These are phyloP conservation scores for Penicillium cosmopolitanum DNA, from an alignment of 495 filamentous ascomycete genomes.

Conservation along the genomic window DNA sequence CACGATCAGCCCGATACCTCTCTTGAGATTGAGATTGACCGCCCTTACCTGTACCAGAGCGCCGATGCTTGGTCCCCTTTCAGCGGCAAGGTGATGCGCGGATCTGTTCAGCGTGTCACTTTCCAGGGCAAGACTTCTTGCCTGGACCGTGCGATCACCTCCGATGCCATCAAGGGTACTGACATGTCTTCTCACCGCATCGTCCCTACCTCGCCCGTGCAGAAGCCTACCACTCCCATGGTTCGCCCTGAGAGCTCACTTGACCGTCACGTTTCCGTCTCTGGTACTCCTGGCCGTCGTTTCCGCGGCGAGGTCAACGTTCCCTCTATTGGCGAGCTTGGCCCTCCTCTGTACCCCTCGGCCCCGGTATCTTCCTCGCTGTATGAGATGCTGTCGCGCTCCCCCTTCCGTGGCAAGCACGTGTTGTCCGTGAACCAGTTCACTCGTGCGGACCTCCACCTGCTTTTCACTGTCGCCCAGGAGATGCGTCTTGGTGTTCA, in stretches of 20 bases:
- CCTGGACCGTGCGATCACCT: constrained; percentile 68
- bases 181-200: constrained; percentile 78
- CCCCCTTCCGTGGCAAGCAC: constrained; percentile 82
- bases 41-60: constrained; percentile 63
- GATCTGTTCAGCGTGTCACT: constrained; percentile 74
- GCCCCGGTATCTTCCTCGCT: constrained; percentile 60
- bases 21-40: constrained; percentile 75
- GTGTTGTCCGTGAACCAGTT: constrained; percentile 91
- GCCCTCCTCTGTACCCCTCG: constrained; percentile 52
- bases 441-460: constrained; percentile 80
- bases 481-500: constrained; percentile 95
- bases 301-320: constrained; percentile 31
- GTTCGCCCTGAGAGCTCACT: constrained; percentile 50
- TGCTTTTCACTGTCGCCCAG: constrained; percentile 93
- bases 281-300: constrained; percentile 44
- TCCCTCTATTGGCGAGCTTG: constrained; percentile 53
- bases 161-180: constrained; percentile 61
- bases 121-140: constrained; percentile 79
- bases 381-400: constrained; percentile 72
- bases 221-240: constrained; percentile 54
- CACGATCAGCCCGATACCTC: constrained; percentile 78
- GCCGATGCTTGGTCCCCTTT: constrained; percentile 73
- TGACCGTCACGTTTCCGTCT: constrained; percentile 47
- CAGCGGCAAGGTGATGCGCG: constrained; percentile 69
- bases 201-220: constrained; percentile 56